phyloP scores from a whole-genome alignment of 2,329 filamentous ascomycete genomes.

The Clonostachys byssicola region DNA sequence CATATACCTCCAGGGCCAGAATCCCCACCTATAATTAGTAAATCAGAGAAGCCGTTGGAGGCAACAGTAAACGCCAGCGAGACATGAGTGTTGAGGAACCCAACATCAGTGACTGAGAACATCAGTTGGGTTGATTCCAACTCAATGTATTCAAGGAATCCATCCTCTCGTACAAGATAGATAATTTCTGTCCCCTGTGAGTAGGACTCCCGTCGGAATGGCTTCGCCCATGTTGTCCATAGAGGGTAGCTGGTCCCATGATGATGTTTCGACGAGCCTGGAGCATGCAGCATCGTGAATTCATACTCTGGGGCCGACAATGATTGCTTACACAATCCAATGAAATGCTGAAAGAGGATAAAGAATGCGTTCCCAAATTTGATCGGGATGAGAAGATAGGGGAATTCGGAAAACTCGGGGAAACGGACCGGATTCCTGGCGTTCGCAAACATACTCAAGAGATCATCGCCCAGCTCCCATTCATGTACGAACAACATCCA shows the following conservation, averaged over 20 bases:
- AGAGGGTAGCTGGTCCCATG: constrained; percentile 48
- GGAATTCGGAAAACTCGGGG: constrained; percentile 48
- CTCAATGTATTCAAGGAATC: constrained; percentile 69
- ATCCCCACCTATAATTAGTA: constrained; percentile 76
- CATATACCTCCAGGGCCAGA: constrained; percentile 75
- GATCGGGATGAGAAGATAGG: constrained; percentile 65
- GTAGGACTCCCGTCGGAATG: constrained; percentile 61
- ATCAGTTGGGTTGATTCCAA: constrained; percentile 55
- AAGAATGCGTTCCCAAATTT: constrained; percentile 69
- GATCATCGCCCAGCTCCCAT: constrained; percentile 49
- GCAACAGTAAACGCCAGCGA: constrained; percentile 78
- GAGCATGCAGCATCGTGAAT: not conserved
- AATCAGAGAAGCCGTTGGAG: constrained; percentile 64
- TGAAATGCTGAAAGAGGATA: constrained; percentile 56
- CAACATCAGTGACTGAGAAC: constrained; percentile 52
- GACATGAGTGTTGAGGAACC: constrained; percentile 66
- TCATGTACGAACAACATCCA: constrained; percentile 38
- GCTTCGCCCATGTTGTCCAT: constrained; percentile 84
- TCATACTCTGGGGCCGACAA: constrained; percentile 27
- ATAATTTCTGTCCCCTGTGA: constrained; percentile 68
- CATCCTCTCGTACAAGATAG: constrained; percentile 86
- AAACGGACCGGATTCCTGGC: constrained; percentile 32
- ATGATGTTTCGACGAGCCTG: constrained; percentile 33
- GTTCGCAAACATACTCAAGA: constrained; percentile 36
- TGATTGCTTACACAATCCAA: constrained; percentile 52